Conservation (phyloP, 1,139 yeast species). For the Yamadazyma triangularis region DNA sequence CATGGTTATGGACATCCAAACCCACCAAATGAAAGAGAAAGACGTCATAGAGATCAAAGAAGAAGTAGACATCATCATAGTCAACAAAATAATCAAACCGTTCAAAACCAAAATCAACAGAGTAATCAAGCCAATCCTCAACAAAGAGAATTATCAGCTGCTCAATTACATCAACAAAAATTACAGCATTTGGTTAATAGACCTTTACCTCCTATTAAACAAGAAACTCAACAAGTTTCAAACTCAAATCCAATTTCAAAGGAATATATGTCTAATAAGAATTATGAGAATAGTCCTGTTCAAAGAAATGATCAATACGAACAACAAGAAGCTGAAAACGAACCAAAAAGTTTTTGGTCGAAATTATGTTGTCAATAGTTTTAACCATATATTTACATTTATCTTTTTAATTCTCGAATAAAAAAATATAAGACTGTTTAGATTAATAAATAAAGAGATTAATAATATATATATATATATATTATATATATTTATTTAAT, state of each 20-base stretch:
- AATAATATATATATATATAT: too few relatives aligned
- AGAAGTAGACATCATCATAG: constrained; percentile 34
- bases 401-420: not conserved
- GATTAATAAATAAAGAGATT: not conserved
- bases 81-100: constrained; percentile 17
- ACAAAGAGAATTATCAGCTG: constrained; percentile 14
- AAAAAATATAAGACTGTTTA: not conserved
- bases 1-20: constrained; percentile 81
- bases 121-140: constrained; percentile 19
- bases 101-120: constrained; percentile 17
- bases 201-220: constrained; percentile 49
- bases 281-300: constrained; percentile 14
- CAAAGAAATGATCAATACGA: constrained; percentile 33
- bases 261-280: constrained; percentile 11
- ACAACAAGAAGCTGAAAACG: constrained; percentile 32
- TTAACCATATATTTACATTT: not conserved
- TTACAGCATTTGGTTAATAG: constrained; percentile 49
- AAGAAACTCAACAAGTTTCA: constrained; percentile 25
- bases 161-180: constrained; percentile 46
- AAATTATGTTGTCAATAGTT: constrained; percentile 41
- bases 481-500: too few relatives aligned
- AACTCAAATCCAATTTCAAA: constrained; percentile 16
- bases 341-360: constrained; percentile 41
- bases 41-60: constrained; percentile 46
- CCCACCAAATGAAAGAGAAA: constrained; percentile 51